Evolutionary conservation across 2,329 filamentous ascomycete genomes (phyloP).

Genomic region (Alternaria gansuensis): DNA sequence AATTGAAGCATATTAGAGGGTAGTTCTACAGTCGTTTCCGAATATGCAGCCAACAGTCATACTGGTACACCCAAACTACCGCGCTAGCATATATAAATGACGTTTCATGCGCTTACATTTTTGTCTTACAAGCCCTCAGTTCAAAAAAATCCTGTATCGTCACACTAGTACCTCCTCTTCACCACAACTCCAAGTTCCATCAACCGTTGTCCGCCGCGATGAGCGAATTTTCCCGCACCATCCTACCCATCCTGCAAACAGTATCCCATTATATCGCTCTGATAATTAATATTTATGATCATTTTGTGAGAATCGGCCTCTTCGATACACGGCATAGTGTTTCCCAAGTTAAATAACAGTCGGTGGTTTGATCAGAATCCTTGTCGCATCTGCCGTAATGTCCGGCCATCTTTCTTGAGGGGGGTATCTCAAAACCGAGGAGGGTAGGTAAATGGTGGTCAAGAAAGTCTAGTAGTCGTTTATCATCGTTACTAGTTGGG

Average conservation of each 20-base stretch:
- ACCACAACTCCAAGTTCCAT: neutral
- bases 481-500: conserved; percentile 15
- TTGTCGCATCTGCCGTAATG: conserved; percentile 15
- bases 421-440: conserved; percentile 13
- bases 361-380: conserved; percentile 3
- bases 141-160: neutral
- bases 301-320: neutral
- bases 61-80: neutral
- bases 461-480: conserved; percentile 24
- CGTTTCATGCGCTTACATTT: neutral
- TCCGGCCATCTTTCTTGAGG: conserved; percentile 22
- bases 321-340: conserved; percentile 22
- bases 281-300: conserved; percentile 17
- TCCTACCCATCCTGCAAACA: conserved; percentile 23
- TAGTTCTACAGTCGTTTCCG: neutral
- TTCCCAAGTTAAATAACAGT: conserved; percentile 22
- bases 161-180: neutral
- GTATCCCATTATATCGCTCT: conserved; percentile 18
- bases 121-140: neutral
- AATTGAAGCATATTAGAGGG: neutral
- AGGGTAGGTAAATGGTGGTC: conserved; percentile 17
- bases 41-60: neutral
- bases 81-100: neutral
- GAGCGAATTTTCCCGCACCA: neutral
- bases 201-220: neutral